These are phyloP conservation scores for Atkinsonella hypoxylon DNA, from an alignment of 2,329 filamentous ascomycete genomes.

Conservation along the genomic window DNA sequence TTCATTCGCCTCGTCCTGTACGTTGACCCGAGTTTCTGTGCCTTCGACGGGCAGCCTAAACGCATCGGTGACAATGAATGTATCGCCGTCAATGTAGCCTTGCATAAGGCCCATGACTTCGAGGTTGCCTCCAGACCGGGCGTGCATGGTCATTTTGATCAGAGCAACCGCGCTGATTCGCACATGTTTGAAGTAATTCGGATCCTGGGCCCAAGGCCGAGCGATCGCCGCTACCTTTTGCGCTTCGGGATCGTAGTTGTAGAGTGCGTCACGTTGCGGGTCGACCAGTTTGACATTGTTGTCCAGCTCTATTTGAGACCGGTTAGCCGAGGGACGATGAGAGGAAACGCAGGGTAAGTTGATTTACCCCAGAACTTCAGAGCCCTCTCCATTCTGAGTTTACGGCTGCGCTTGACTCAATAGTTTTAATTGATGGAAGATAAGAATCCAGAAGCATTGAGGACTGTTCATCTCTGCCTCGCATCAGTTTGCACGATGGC, in stretches of 20 bases:
- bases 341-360: neutral
- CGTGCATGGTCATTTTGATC: conserved; percentile 99
- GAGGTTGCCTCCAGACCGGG: conserved; percentile 80
- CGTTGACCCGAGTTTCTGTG: conserved; percentile 96
- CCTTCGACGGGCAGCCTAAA: conserved; percentile 92
- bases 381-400: neutral
- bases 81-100: conserved; percentile 75
- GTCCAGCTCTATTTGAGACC: conserved; percentile 60
- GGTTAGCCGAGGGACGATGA: neutral
- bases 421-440: neutral
- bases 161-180: conserved; percentile 89
- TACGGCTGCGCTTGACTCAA: neutral
- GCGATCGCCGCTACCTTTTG: conserved; percentile 54
- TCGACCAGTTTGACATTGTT: conserved; percentile 79
- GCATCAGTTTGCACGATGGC: neutral
- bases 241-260: conserved; percentile 60
- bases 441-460: neutral
- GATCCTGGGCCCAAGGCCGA: conserved; percentile 67
- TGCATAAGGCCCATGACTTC: conserved; percentile 99
- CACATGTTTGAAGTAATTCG: conserved; percentile 83
- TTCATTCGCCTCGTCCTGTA: conserved; percentile 90
- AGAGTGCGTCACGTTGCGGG: conserved; percentile 78
- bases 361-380: neutral
- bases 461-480: neutral
- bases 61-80: conserved; percentile 86